Conservation (phyloP, 352 stramenopile genomes). For the Thraustochytrium striatum region DNA sequence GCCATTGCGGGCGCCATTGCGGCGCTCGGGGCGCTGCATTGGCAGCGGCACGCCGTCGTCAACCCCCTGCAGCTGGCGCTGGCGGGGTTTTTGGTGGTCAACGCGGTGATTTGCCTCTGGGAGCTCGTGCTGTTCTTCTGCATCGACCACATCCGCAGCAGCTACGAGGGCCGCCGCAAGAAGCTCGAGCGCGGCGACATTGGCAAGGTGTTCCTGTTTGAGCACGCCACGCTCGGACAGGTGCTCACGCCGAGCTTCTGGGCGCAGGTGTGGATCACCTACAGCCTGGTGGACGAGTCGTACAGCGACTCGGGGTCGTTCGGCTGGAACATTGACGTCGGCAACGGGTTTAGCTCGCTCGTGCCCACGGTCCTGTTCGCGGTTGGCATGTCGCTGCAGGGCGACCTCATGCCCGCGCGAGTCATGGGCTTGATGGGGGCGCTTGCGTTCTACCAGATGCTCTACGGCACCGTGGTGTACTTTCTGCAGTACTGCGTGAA, state of each 20-base stretch:
- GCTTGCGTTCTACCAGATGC: constrained; percentile 54
- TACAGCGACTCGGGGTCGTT: constrained; percentile 52
- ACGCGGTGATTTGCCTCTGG: constrained; percentile 57
- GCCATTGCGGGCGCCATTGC: not conserved
- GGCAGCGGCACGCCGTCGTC: not conserved
- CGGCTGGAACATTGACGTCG: constrained; percentile 57
- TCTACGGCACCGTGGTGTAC: constrained; percentile 57
- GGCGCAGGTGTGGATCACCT: constrained; percentile 56
- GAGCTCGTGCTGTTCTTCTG: constrained; percentile 57
- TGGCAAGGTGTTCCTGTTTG: constrained; percentile 45
- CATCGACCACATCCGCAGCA: constrained; percentile 48
- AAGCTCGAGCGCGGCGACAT: constrained; percentile 22
- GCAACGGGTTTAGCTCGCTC: constrained; percentile 57
- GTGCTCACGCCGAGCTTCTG: constrained; percentile 54
- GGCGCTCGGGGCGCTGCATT: not conserved
- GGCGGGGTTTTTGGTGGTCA: constrained; percentile 54
- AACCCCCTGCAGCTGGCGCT: constrained; percentile 11
- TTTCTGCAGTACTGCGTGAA: constrained; percentile 54
- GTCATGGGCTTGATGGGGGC: constrained; percentile 53
- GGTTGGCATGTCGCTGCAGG: constrained; percentile 46
- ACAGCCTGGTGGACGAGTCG: constrained; percentile 53
- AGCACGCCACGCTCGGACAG: not conserved
- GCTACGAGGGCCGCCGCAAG: constrained; percentile 41
- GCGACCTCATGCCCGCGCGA: constrained; percentile 15
- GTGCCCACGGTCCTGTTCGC: constrained; percentile 52